Evolutionary conservation across 2,329 filamentous ascomycete genomes (phyloP), one percentile per base, ranked within the genome.

Genomic region (Dactylellina haptotyla): DNA sequence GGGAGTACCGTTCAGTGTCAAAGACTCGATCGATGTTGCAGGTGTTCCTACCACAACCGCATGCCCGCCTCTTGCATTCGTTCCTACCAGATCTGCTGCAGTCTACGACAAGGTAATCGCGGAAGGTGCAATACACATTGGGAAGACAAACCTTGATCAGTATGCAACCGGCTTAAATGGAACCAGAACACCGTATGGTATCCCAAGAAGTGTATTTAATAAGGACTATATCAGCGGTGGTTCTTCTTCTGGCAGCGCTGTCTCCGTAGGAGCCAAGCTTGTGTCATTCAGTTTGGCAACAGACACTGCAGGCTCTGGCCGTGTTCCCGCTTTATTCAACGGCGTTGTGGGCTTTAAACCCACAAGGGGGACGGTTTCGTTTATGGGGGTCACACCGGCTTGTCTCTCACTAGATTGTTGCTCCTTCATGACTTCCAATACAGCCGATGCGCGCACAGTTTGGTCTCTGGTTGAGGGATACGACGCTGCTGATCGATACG

Each of bases 121-220:
- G 2, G 79, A 81, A 28, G 83, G 83, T 6, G 83, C 80, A 1
- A 77, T 84, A 1, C 82, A 82, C 58, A 79, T 84, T 8, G 83
- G 83, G 59, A 77, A 77, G 57, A 82, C 82, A 10, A 86, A 85
- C 76, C 82, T 89, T 61, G 87, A 89, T 77, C 87, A 89, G 78
- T 82, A 89, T 2, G 87, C 87, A 1, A 88, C 87, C 0, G 87
- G 87, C 0, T 81, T 89, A 1, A 85, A 84, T 10, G 87, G 87
- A 14, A 86, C 84, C 50, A 83, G 86, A 25, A 87, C 85, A 1
- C 85, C 86, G 0, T 87, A 85, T 73, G 87, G 87, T 1, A 84
- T 82, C 18, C 84, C 86, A 0, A 82, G 84, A 20, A 87, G 85
- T 62, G 81, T 86, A 0, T 87, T 82, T 78, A 79, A 83, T 76